Evolutionary conservation across 2,329 filamentous ascomycete genomes (phyloP).

Genomic region (Trichoderma guizhouense): DNA sequence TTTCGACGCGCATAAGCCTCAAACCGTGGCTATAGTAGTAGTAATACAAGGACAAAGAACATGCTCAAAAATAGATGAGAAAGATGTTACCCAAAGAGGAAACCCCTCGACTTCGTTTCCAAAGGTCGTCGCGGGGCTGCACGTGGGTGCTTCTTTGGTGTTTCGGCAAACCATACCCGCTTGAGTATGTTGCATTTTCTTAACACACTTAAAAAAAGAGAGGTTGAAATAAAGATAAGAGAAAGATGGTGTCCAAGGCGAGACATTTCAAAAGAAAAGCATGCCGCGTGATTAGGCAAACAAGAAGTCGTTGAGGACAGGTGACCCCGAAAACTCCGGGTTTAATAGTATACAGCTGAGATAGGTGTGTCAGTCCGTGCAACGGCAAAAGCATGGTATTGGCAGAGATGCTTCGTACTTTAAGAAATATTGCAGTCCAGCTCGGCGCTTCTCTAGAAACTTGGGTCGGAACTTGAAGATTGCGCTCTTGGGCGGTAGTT

Average conservation of each 20-base stretch:
- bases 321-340: constrained; percentile 89
- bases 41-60: neutral
- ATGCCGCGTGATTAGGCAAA: constrained; percentile 51
- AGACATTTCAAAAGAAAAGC: neutral
- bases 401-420: constrained; percentile 60
- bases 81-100: constrained; percentile 4
- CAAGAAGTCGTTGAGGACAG: constrained; percentile 85
- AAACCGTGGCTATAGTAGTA: neutral
- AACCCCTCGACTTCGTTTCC: neutral
- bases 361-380: constrained; percentile 7
- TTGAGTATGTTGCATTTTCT: neutral
- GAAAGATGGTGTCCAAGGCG: neutral
- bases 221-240: neutral
- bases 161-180: neutral
- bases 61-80: neutral
- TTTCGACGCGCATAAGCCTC: neutral
- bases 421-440: constrained; percentile 85
- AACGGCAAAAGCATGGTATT: neutral
- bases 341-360: constrained; percentile 85
- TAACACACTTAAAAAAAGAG: neutral
- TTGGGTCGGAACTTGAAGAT: constrained; percentile 79
- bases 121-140: neutral
- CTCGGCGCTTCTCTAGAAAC: constrained; percentile 81
- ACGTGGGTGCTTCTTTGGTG: neutral
- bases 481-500: constrained; percentile 84